Percentiles rank a stretch among this genome's conserved stretches.
phyloP scores from a whole-genome alignment of 2,329 filamentous ascomycete species.

The Colletotrichum musae region DNA sequence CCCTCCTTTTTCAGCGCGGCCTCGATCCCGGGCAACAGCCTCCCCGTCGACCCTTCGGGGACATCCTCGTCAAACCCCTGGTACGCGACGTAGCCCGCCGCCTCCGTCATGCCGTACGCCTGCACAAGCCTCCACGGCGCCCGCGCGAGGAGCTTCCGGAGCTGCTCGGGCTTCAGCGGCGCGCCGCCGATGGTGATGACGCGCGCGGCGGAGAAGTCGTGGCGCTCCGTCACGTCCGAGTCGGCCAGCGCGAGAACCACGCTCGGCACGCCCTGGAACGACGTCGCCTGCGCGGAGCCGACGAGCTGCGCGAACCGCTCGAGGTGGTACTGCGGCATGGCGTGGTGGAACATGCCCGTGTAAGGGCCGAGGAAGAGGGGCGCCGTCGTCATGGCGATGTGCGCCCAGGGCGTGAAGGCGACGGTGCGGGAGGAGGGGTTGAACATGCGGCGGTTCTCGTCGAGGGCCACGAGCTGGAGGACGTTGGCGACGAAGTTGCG shows the following conservation, averaged over 20 bases:
- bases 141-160: constrained; percentile 48
- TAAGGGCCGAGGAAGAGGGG: constrained; percentile 60
- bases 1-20: constrained; percentile 56
- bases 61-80: constrained; percentile 51
- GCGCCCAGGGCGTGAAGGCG: constrained; percentile 59
- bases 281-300: constrained; percentile 52
- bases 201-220: constrained; percentile 55
- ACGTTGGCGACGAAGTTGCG: constrained; percentile 83
- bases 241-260: constrained; percentile 55
- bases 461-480: constrained; percentile 54
- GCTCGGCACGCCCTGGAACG: constrained; percentile 57
- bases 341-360: constrained; percentile 60
- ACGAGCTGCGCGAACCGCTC: constrained; percentile 53
- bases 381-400: constrained; percentile 60
- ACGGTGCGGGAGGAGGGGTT: constrained; percentile 52
- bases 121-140: constrained; percentile 57
- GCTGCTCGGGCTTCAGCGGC: constrained; percentile 52
- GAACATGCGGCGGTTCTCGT: constrained; percentile 50
- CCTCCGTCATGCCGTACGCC: constrained; percentile 63
- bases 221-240: constrained; percentile 51
- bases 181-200: constrained; percentile 55
- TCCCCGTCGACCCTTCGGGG: constrained; percentile 53
- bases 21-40: constrained; percentile 55
- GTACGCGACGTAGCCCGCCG: constrained; percentile 58
- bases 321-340: constrained; percentile 56